These are phyloP conservation scores for Paecilomyces variotii DNA, from an alignment of 2,329 filamentous ascomycete species.

Conservation along the genomic window DNA sequence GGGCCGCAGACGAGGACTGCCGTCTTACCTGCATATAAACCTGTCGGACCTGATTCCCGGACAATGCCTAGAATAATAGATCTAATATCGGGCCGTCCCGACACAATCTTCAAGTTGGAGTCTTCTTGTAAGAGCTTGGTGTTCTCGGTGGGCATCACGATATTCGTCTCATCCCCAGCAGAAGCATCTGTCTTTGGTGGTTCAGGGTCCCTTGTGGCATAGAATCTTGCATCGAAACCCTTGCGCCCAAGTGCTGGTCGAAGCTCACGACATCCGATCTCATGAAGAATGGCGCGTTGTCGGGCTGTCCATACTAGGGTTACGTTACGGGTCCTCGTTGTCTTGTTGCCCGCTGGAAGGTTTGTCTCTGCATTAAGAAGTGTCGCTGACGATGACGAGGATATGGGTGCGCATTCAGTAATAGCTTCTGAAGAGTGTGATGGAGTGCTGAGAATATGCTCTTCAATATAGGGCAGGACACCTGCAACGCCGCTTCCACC, in stretches of 20 bases:
- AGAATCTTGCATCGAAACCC: conserved; percentile 7
- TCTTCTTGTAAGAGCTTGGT: neutral
- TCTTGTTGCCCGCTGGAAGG: neutral
- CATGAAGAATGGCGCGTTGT: conserved; percentile 10
- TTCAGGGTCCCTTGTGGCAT: conserved; percentile 5
- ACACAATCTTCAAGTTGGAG: conserved; percentile 16
- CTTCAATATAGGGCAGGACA: conserved; percentile 40
- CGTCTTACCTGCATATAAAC: conserved; percentile 11
- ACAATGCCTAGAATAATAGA: conserved; percentile 16
- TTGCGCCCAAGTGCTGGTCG: conserved; percentile 3
- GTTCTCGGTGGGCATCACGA: neutral
- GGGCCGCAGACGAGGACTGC: conserved; percentile 36
- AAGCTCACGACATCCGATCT: conserved; percentile 8
- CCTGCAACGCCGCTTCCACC: conserved; percentile 25
- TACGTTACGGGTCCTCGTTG: conserved; percentile 8
- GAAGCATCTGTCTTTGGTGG: neutral
- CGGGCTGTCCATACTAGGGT: conserved; percentile 11
- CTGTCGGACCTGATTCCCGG: conserved; percentile 7
- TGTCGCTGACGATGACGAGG: neutral
- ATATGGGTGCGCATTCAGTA: neutral
- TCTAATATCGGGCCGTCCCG: conserved; percentile 25
- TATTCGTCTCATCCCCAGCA: neutral
- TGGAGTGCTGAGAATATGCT: conserved; percentile 14
- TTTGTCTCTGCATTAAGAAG: neutral
- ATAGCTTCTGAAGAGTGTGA: neutral